A percentile compares a stretch with the other conserved stretches of the same genome.
phyloP scores from a whole-genome alignment of 139 green algal species.

The Chlorella sp. region DNA sequence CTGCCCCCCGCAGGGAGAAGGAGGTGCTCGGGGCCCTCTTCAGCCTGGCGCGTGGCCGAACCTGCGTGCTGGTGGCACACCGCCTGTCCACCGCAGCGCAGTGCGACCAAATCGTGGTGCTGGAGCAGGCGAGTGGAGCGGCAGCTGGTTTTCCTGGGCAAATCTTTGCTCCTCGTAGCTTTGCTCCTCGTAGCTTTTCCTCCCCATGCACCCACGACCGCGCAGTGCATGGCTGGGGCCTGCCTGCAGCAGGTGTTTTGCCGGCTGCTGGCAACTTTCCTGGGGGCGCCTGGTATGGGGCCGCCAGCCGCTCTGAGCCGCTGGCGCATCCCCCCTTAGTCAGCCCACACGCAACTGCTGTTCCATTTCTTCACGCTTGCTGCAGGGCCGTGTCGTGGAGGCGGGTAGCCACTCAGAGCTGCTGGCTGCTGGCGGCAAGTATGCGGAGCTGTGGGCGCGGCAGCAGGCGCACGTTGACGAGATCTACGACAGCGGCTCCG shows the following conservation, averaged over 20 bases:
- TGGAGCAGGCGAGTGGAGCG: constrained; percentile 68
- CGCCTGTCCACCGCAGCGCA: constrained; percentile 91
- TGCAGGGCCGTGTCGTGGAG: constrained; percentile 83
- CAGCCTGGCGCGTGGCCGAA: constrained; percentile 73
- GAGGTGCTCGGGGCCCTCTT: constrained; percentile 64
- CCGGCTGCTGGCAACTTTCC: no score
- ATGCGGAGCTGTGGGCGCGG: constrained; percentile 82
- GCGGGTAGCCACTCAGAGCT: constrained; percentile 82
- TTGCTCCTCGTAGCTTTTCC: no score
- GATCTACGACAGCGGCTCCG: constrained; percentile 38
- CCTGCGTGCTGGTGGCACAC: constrained; percentile 95
- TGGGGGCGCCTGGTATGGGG: no score
- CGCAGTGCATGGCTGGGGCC: no score
- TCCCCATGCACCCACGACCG: no score
- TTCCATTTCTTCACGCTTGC: not conserved
- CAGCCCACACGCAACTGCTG: no score
- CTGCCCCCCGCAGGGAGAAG: constrained; percentile 18
- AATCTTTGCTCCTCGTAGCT: no score
- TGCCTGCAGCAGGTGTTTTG: no score
- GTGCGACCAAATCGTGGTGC: constrained; percentile 92
- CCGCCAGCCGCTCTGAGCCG: no score
- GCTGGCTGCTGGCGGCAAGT: constrained; percentile 66
- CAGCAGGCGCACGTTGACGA: constrained; percentile 62
- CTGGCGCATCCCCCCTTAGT: no score
- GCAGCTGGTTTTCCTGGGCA: no score